These are phyloP conservation scores for Tritrichomonas musculus DNA, from an alignment of 208 protist species.

Conservation along the genomic window DNA sequence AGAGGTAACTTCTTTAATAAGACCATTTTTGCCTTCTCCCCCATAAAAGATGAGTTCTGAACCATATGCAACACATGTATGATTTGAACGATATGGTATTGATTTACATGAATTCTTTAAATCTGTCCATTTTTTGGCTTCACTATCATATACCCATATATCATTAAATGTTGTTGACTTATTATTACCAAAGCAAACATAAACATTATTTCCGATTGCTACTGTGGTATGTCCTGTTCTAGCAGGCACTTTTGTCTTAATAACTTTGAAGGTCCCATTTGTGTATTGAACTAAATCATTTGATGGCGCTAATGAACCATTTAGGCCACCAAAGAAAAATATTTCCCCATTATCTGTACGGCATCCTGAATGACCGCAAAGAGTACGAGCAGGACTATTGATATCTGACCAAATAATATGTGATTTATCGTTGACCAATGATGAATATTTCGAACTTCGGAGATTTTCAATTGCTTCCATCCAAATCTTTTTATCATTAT, in stretches of 20 bases:
- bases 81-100: background rate
- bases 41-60: background rate
- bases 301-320: background rate
- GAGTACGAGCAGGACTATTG: background rate
- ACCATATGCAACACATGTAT: background rate
- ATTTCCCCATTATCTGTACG: background rate
- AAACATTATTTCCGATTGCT: background rate
- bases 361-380: background rate
- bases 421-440: background rate
- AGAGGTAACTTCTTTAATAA: background rate
- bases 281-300: background rate
- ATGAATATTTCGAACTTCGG: too few species aligned
- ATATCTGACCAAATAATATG: background rate
- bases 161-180: background rate
- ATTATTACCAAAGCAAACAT: slow-evolving; percentile 1
- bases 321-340: background rate
- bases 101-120: too few species aligned
- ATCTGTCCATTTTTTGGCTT: background rate
- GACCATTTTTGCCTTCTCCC: background rate
- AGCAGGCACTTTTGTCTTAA: background rate
- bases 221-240: background rate
- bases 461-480: background rate
- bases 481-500: background rate
- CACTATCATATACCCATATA: background rate
- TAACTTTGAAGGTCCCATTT: background rate